Base-by-base conservation (phyloP, 352 stramenopile species). In the Phytophthora foliorum region DNA sequence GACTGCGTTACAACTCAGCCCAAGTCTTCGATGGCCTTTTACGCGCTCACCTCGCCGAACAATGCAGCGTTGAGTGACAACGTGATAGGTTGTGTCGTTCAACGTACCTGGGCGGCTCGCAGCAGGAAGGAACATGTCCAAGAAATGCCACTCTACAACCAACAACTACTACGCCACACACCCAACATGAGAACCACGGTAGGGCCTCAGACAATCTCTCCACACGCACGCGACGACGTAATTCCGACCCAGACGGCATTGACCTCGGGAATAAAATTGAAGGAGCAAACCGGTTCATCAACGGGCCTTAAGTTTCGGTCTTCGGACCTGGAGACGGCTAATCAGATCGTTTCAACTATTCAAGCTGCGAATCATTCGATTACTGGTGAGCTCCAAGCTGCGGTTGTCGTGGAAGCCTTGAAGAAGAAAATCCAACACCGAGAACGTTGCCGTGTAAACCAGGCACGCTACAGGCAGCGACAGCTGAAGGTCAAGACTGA, bases 361-460 rank as follows among this genome's bases (percentile, higher is more conserved):
- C 39, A 46, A 46, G 8, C 14, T 24, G 13, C 6, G 7, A 46
- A 45, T 21, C 16, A 45, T 10, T 19, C 9, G 38, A 45, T 45
- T 10, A 45, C 11, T 21, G 5, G 5, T 24, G 39, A 27, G 39
- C 16, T 46, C 16, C 39, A 46, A 24, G 16, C 16, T 24, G 39
- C 19, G 16, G 13, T 46, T 3, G 39, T 46, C 13, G 9, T 13
- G n/a, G 39, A 46, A 24, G 14, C 39, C 9, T 24, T 46, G n/a
- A 46, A 57, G 49, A 62, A 57, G n/a, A 68, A 68, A 21, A 62
- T 62, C 24, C 60, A 31, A 19, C 49, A 60, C n/a, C 59, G 59
- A 39, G 59, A 67, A 27, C 39, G 41, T 6, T 67, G 49, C n/a
- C 59, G 59, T 19, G 34, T 60, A 2, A 67, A 59, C 39, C 48